Evolutionary conservation across 1,284 basidiomycete genomes (phyloP).

Genomic region (Boletellus sp.): DNA sequence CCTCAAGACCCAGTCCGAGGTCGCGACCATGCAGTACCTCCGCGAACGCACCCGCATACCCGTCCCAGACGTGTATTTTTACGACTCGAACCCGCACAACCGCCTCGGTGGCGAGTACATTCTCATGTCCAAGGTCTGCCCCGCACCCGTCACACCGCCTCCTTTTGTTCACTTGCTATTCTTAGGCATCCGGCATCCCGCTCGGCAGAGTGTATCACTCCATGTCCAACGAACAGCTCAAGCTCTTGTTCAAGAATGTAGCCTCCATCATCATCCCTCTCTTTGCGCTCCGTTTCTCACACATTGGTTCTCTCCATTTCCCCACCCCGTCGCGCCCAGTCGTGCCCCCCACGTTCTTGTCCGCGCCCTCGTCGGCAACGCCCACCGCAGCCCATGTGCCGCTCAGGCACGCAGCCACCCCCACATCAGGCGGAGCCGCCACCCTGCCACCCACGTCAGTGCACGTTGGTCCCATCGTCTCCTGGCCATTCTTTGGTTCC

Average conservation of each 20-base stretch:
- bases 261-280: constrained; percentile 64
- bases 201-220: constrained; percentile 65
- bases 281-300: constrained; percentile 70
- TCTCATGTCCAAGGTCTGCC: constrained; percentile 73
- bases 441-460: constrained; percentile 6
- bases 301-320: constrained; percentile 70
- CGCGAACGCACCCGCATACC: constrained; percentile 65
- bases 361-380: constrained; percentile 23
- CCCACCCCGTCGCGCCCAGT: constrained; percentile 41
- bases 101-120: constrained; percentile 79
- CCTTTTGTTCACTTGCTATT: too few species aligned
- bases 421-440: background rate
- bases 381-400: constrained; percentile 28
- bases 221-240: constrained; percentile 57
- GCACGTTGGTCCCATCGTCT: constrained; percentile 73
- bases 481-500: constrained; percentile 84
- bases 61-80: constrained; percentile 68
- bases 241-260: constrained; percentile 62
- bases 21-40: constrained; percentile 75
- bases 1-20: constrained; percentile 78
- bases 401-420: constrained; percentile 19
- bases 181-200: constrained; percentile 66
- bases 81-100: constrained; percentile 79
- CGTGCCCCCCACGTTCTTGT: constrained; percentile 15
- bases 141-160: background rate